Percentiles rank a stretch among this genome's conserved stretches.
Conservation (phyloP, 208 protist species). For the Borovskyia barvae region DNA sequence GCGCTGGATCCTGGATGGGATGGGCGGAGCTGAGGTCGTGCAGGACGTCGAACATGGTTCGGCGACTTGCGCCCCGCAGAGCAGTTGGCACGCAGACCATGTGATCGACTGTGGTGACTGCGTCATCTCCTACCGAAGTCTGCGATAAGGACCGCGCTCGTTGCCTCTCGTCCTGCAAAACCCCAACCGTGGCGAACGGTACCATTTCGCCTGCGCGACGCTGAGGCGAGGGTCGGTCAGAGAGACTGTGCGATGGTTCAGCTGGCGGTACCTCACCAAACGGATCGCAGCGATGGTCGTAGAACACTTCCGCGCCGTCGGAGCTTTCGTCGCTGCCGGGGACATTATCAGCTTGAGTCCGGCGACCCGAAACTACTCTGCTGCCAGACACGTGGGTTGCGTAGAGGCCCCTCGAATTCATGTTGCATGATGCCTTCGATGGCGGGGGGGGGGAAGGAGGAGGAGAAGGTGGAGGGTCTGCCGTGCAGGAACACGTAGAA, state of each 20-base stretch:
- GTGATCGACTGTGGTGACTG: conserved; percentile 52
- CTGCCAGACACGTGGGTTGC: no score
- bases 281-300: conserved; percentile 7
- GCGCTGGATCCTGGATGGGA: no score
- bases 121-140: background rate
- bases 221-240: no score
- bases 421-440: no score
- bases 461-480: no score
- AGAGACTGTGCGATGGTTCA: background rate
- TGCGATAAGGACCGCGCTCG: background rate
- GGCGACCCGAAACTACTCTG: no score
- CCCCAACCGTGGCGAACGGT: no score
- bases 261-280: background rate
- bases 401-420: no score
- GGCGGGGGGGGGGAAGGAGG: no score
- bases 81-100: conserved; percentile 56
- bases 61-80: conserved; percentile 49
- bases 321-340: background rate
- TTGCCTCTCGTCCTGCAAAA: background rate
- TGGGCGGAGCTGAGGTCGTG: no score
- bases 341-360: background rate
- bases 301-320: conserved; percentile 5
- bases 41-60: conserved; percentile 78
- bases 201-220: no score
- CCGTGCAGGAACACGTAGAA: no score